A percentile compares a stretch with the other conserved stretches of the same genome.
phyloP scores from a whole-genome alignment of 768 basidiomycete genomes.

The Leccinum boreale region DNA sequence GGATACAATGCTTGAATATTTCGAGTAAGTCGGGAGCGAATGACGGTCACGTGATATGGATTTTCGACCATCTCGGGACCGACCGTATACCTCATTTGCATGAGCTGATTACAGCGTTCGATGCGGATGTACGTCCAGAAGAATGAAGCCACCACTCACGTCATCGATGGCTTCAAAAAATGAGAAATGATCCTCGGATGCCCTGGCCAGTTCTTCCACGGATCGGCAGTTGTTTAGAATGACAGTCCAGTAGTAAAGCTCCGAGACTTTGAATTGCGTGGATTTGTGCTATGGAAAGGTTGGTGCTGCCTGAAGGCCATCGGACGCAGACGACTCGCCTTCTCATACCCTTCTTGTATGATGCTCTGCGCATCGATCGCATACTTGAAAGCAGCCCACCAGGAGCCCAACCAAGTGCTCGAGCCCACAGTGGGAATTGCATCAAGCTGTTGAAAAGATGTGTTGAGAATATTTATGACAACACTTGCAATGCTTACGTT shows the following conservation, averaged over 20 bases:
- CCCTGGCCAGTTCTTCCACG: conserved; percentile 40
- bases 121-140: not conserved
- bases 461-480: not conserved
- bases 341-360: conserved; percentile 31
- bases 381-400: not conserved
- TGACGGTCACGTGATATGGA: conserved; percentile 25
- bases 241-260: conserved; percentile 33
- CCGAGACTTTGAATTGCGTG: not conserved
- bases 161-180: conserved; percentile 28
- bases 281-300: not conserved
- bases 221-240: conserved; percentile 30
- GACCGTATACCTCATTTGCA: conserved; percentile 37
- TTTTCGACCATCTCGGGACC: conserved; percentile 28
- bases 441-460: not conserved
- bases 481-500: not conserved
- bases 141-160: conserved; percentile 22
- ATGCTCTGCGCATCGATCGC: conserved; percentile 1
- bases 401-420: not conserved
- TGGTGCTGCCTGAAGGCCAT: too few relatives aligned
- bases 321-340: conserved; percentile 13
- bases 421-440: not conserved
- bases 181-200: conserved; percentile 38
- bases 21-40: conserved; percentile 33
- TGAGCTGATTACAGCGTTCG: conserved; percentile 22
- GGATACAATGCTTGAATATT: conserved; percentile 39